Evolutionary conservation across 768 basidiomycete genomes (phyloP), one percentile per base, ranked within the genome.

Genomic region (Termitomyces sp.): DNA sequence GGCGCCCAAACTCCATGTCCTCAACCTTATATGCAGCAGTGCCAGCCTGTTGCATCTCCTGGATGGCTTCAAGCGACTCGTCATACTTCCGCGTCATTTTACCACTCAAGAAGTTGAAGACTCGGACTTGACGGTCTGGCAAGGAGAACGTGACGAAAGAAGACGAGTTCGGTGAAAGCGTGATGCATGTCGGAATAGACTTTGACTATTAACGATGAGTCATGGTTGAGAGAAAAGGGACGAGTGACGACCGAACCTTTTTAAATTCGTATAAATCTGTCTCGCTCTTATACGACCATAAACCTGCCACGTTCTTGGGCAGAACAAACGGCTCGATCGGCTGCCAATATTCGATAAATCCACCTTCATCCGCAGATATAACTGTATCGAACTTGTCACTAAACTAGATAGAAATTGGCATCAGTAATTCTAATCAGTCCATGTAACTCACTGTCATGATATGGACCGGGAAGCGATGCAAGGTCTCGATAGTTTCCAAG

Each of bases 21-120:
- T 99, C 97, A 18, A 98, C 85, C 65, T 85, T 88, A 72, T 89
- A 92, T 20, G 92, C 82, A 0, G 92, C 89, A 4, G 97, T 97
- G 1, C 94, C 96, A 1, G 94, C 95, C 70, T 98, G 97, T 70
- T 99, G 97, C 94, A 99, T 98, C 71, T 98, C 95, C 69, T 96
- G 92, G 40, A 95, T 90, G 0, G 97, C 95, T 30, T 82, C 75
- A 6, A 98, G 79, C 0, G 91, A 93, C 72, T 99, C 97, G 61
- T 99, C 97, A 69, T 98, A 99, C 69, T 92, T 92, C 20, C 96
- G 86, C 16, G 84, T 86, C 63, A 98, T 75, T 68, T 95, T 97
- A 7, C 93, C 97, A 0, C 83, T 81, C 12, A 94, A 79, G 78
- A 98, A 94, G 28, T 86, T 88, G 75, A 99, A 99, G 52, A 98